phyloP scores from a whole-genome alignment of 2,329 filamentous ascomycete genomes.

The Macrophomina pseudophaseolina region DNA sequence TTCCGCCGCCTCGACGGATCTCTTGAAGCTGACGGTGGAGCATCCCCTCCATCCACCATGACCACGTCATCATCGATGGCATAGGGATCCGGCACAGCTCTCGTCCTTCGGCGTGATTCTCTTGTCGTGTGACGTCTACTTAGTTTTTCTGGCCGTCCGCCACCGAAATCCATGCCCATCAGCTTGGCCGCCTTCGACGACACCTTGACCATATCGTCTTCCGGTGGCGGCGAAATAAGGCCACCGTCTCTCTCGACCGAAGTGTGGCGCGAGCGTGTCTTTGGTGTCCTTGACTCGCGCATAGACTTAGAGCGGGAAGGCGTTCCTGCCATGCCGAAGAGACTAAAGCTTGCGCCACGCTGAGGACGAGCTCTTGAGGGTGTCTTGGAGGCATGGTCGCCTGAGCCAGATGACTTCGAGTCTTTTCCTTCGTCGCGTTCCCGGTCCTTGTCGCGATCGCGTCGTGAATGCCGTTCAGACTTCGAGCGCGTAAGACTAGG shows the following conservation, averaged over 20 bases:
- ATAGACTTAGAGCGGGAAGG: slow-evolving; percentile 72
- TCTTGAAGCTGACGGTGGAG: slow-evolving; percentile 31
- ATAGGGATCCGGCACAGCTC: slow-evolving; percentile 61
- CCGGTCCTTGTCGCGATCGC: slow-evolving; percentile 54
- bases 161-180: slow-evolving; percentile 60
- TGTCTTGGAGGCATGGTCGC: slow-evolving; percentile 66
- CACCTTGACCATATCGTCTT: slow-evolving; percentile 61
- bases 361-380: slow-evolving; percentile 54
- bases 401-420: slow-evolving; percentile 72
- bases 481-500: slow-evolving; percentile 57
- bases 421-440: slow-evolving; percentile 53
- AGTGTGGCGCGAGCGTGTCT: slow-evolving; percentile 68
- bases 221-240: slow-evolving; percentile 73
- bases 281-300: slow-evolving; percentile 62
- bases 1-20: slow-evolving; percentile 37
- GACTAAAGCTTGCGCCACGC: slow-evolving; percentile 66
- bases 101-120: slow-evolving; percentile 33
- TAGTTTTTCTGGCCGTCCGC: slow-evolving; percentile 41
- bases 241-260: slow-evolving; percentile 70
- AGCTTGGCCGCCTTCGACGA: slow-evolving; percentile 79
- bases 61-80: slow-evolving; percentile 62
- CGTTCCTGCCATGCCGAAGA: slow-evolving; percentile 59
- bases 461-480: slow-evolving; percentile 52
- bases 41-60: slow-evolving; percentile 55
- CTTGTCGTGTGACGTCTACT: slow-evolving; percentile 52